Base-by-base conservation (phyloP, 495 filamentous ascomycete species). In the Neurospora sp. region DNA sequence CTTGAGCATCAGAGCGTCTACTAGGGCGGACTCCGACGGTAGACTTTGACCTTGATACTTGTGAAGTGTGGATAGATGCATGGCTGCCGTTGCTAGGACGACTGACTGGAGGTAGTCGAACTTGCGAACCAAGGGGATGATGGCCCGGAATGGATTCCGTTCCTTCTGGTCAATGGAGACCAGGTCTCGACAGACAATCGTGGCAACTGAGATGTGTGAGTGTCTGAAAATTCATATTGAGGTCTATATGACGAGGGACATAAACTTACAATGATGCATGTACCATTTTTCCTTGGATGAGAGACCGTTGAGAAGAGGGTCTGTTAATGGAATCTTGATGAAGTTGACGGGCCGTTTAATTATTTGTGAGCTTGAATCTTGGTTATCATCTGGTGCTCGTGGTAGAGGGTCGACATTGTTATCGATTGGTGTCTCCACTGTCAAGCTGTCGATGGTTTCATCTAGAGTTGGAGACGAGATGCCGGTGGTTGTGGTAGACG, bases 61-160 rank as follows among this genome's bases (percentile, higher is more conserved):
- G 75, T 75, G 42, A 39, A 80, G 70, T 80, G 76, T 86, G n/a
- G 82, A 84, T 42, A 84, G 81, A 66, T 90, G 88, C 41, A 88
- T 83, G 12, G 88, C 88, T 0, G 87, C 85, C 31, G 86, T 85
- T 20, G 88, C 87, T 39, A 88, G 75, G 66, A 90, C 79, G 31
- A 87, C 82, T 71, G 86, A 83, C 27, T 84, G 77, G 23, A 90
- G 80, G 69, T 83, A 83, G n/a, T 78, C 72, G 41, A 86, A 83
- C 18, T 78, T 72, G 35, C 82, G 70, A 2, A 84, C 82, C n/a
- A 88, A 81, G 0, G 85, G 79, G 6, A 88, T 79, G 20, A 89
- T 75, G 37, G 78, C 81, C 38, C 88, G 81, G 71, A 89, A 87
- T 0, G 87, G 88, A 69, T 89, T 89, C 42, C 72, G 77, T 39